A percentile compares a stretch with the other conserved stretches of the same genome.
Conservation (phyloP, 2,329 filamentous ascomycete species). For the Arthrobotrys conoides region DNA sequence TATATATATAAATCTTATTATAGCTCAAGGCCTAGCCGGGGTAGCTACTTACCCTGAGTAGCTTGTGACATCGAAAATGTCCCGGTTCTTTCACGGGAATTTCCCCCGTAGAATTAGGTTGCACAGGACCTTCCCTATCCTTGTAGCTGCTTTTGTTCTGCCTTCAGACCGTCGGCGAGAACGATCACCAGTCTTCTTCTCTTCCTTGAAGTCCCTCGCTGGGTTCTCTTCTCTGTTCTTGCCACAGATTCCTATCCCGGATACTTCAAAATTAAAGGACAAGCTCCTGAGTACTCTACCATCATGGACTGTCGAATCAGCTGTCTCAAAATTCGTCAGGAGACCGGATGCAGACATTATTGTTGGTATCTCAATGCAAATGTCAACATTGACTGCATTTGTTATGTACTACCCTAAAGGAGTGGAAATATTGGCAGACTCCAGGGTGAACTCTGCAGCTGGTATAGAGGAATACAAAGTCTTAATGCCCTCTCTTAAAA, state of each 20-base stretch:
- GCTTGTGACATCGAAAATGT: slow-evolving; percentile 18
- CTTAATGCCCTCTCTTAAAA: neutral
- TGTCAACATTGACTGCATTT: slow-evolving; percentile 11
- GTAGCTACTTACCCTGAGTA: neutral
- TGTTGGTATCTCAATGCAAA: slow-evolving; percentile 35
- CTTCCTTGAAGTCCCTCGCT: slow-evolving; percentile 40
- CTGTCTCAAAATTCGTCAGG: slow-evolving; percentile 43
- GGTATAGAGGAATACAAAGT: slow-evolving; percentile 8
- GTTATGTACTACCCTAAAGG: slow-evolving; percentile 50
- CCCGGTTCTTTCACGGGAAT: slow-evolving; percentile 28
- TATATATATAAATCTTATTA: neutral
- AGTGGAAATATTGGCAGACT: slow-evolving; percentile 25
- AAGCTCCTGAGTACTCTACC: slow-evolving; percentile 32
- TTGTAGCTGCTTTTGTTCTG: slow-evolving; percentile 42
- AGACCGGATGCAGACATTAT: slow-evolving; percentile 52
- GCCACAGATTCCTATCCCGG: slow-evolving; percentile 47
- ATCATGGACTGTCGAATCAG: slow-evolving; percentile 57
- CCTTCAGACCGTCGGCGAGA: slow-evolving; percentile 53
- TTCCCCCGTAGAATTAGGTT: slow-evolving; percentile 9
- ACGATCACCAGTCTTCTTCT: slow-evolving; percentile 40
- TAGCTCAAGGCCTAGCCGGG: neutral
- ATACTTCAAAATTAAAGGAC: slow-evolving; percentile 56
- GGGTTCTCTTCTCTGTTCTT: slow-evolving; percentile 37
- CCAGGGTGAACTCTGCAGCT: neutral
- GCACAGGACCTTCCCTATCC: slow-evolving; percentile 33